Conservation (phyloP, 179 eudicot genomes). For the Carnegiea gigantea region DNA sequence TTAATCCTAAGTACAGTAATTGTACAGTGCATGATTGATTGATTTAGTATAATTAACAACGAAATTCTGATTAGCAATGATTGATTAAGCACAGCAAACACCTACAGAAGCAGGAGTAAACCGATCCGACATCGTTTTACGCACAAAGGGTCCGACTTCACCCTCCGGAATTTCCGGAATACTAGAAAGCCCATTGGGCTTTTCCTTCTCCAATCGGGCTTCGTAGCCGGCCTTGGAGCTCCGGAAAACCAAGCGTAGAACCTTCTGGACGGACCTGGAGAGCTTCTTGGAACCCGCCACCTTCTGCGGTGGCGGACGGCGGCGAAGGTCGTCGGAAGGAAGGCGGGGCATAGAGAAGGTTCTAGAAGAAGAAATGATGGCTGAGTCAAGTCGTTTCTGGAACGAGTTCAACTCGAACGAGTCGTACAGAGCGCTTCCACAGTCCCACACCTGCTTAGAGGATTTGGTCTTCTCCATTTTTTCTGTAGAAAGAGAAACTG, state of each 20-base stretch:
- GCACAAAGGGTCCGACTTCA: slow-evolving; percentile 43
- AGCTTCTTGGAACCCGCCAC: slow-evolving; percentile 33
- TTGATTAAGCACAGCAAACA: slow-evolving; percentile 47
- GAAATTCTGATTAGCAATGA: background rate
- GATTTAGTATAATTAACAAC: background rate
- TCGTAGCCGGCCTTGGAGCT: background rate
- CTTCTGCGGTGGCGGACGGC: slow-evolving; percentile 14
- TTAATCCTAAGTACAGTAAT: background rate
- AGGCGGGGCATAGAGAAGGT: slow-evolving; percentile 82
- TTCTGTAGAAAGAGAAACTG: background rate
- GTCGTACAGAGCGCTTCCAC: slow-evolving; percentile 80
- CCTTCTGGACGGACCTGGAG: slow-evolving; percentile 60
- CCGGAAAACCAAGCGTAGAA: slow-evolving; percentile 55
- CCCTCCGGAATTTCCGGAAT: slow-evolving; percentile 66
- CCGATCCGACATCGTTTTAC: slow-evolving; percentile 59
- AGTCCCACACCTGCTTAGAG: slow-evolving; percentile 54
- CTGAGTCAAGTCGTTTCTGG: slow-evolving; percentile 66
- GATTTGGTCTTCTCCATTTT: background rate
- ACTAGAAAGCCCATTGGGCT: slow-evolving; percentile 46
- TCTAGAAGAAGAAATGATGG: slow-evolving; percentile 57
- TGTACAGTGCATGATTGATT: background rate
- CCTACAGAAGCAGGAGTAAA: slow-evolving; percentile 46
- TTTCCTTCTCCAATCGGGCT: slow-evolving; percentile 19
- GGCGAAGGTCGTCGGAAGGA: slow-evolving; percentile 24
- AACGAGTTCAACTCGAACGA: slow-evolving; percentile 75